Conservation (phyloP, 1,139 yeast genomes). For the Nakaseomyces sp. region DNA sequence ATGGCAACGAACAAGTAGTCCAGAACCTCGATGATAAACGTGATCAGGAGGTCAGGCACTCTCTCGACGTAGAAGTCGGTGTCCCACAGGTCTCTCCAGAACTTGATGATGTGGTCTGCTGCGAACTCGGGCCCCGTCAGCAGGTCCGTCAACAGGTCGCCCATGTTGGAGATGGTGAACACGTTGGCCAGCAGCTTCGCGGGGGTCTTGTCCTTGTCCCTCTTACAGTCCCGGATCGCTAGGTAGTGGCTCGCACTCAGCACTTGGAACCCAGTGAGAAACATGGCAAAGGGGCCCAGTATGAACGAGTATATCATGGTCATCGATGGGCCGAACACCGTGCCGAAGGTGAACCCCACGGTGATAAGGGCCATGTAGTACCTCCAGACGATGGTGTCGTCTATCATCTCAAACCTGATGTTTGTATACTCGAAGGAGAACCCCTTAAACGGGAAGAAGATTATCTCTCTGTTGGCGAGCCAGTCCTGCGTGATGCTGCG, state of each 20-base stretch:
- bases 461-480: not conserved
- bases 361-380: not conserved
- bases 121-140: not conserved
- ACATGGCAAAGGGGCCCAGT: not conserved
- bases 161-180: not conserved
- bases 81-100: conserved; percentile 6
- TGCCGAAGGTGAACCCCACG: not conserved
- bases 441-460: conserved; percentile 1
- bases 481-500: not conserved
- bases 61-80: not conserved
- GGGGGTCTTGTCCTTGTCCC: not conserved
- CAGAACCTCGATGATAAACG: not conserved
- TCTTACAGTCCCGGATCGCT: not conserved
- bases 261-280: not conserved
- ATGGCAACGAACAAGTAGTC: not conserved
- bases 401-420: not conserved
- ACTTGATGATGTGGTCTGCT: not conserved
- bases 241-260: not conserved
- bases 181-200: conserved; percentile 1
- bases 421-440: not conserved
- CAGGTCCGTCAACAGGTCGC: not conserved
- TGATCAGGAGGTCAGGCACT: not conserved
- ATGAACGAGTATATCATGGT: conserved; percentile 3
- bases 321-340: not conserved
- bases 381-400: not conserved